Evolutionary conservation across 805 yeast species (phyloP).

Genomic region (Tetrapisispora pingtungensis): DNA sequence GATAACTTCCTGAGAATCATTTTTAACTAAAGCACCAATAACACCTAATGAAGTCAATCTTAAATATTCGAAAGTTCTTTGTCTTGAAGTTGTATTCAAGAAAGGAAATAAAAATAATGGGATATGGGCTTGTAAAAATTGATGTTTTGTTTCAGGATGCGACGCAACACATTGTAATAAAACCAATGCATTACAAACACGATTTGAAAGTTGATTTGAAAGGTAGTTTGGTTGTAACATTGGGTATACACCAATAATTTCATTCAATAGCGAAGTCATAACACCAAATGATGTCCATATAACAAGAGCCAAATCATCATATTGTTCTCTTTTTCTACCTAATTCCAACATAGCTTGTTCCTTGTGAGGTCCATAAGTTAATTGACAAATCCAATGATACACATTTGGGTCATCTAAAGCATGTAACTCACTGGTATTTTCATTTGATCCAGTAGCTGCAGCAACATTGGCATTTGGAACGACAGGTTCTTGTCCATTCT

Average conservation of each 20-base stretch:
- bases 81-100: slow-evolving; percentile 81
- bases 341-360: slow-evolving; percentile 88
- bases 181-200: slow-evolving; percentile 94
- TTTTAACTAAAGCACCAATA: slow-evolving; percentile 91
- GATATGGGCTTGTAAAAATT: slow-evolving; percentile 80
- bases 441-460: not conserved
- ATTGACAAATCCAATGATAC: slow-evolving; percentile 80
- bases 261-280: slow-evolving; percentile 83
- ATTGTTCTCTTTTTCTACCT: slow-evolving; percentile 90
- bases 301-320: slow-evolving; percentile 85
- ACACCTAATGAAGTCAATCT: slow-evolving; percentile 91
- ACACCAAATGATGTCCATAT: slow-evolving; percentile 96
- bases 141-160: slow-evolving; percentile 78
- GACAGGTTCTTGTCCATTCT: not conserved
- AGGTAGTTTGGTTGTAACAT: slow-evolving; percentile 76
- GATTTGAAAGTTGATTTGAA: slow-evolving; percentile 75
- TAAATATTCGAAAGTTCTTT: slow-evolving; percentile 87
- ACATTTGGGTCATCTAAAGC: slow-evolving; percentile 72
- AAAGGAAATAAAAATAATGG: slow-evolving; percentile 92
- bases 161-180: slow-evolving; percentile 94
- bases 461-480: not conserved
- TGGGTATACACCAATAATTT: slow-evolving; percentile 85
- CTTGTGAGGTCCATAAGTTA: slow-evolving; percentile 81
- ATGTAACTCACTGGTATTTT: slow-evolving; percentile 19
- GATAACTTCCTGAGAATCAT: slow-evolving; percentile 91